These are phyloP conservation scores for Phytophthora agathidicida DNA, from an alignment of 352 stramenopile species.

Conservation along the genomic window DNA sequence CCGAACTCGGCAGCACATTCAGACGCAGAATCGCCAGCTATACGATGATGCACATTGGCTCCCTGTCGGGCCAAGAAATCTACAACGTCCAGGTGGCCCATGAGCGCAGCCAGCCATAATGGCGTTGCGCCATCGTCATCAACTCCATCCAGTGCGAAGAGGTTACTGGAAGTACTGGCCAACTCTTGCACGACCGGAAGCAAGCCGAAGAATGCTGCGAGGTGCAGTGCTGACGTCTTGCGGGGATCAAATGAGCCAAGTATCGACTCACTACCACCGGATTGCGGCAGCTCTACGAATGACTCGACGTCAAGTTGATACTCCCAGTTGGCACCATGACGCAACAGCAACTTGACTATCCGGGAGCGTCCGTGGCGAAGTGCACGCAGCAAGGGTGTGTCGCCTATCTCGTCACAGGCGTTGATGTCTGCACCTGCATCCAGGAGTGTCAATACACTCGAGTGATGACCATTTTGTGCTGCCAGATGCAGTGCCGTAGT, in stretches of 20 bases:
- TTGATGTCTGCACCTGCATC: slow-evolving; percentile 32
- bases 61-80: slow-evolving; percentile 40
- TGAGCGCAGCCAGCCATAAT: slow-evolving; percentile 42
- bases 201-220: slow-evolving; percentile 43
- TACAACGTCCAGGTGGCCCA: slow-evolving; percentile 42
- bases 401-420: slow-evolving; percentile 14
- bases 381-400: slow-evolving; percentile 34
- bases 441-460: slow-evolving; percentile 30
- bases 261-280: neutral
- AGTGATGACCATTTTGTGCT: slow-evolving; percentile 30
- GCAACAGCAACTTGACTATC: slow-evolving; percentile 30
- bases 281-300: no score
- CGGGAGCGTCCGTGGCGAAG: slow-evolving; percentile 38
- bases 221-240: slow-evolving; percentile 41
- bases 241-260: slow-evolving; percentile 27
- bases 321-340: slow-evolving; percentile 17
- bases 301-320: neutral
- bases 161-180: slow-evolving; percentile 3
- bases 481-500: slow-evolving; percentile 34
- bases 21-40: slow-evolving; percentile 26
- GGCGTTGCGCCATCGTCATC: slow-evolving; percentile 42
- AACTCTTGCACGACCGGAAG: slow-evolving; percentile 32
- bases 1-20: slow-evolving; percentile 40
- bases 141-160: slow-evolving; percentile 31
- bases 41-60: slow-evolving; percentile 27